Conservation (phyloP, 805 yeast species). For the Wickerhamomyces canadensis region DNA sequence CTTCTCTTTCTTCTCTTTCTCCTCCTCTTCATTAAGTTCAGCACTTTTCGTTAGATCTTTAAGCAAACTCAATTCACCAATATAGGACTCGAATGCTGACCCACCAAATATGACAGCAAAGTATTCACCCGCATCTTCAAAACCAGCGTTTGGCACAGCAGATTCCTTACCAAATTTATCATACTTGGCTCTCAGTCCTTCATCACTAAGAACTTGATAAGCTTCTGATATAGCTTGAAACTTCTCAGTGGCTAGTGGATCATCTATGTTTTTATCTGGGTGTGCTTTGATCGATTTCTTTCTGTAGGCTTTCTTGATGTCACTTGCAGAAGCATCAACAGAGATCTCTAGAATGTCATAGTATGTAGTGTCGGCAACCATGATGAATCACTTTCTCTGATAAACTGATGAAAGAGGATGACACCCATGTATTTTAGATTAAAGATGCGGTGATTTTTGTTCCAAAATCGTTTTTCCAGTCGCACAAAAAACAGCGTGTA, state of each 20-base stretch:
- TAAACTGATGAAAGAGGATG: too few relatives aligned
- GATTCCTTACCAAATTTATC: slow-evolving; percentile 74
- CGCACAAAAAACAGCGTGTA: too few relatives aligned
- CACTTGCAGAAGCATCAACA: slow-evolving; percentile 53
- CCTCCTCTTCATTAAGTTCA: slow-evolving; percentile 44
- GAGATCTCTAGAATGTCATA: slow-evolving; percentile 61
- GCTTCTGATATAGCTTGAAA: slow-evolving; percentile 63
- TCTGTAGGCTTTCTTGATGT: slow-evolving; percentile 75
- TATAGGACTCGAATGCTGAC: slow-evolving; percentile 78
- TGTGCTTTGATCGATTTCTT: slow-evolving; percentile 71
- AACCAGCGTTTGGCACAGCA: slow-evolving; percentile 64
- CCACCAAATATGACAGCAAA: slow-evolving; percentile 81
- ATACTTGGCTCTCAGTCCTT: slow-evolving; percentile 55
- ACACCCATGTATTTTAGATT: too few relatives aligned
- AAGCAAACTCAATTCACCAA: slow-evolving; percentile 81
- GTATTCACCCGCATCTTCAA: slow-evolving; percentile 68
- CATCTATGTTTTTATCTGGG: slow-evolving; percentile 78
- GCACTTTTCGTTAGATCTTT: slow-evolving; percentile 66
- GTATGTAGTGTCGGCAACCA: slow-evolving; percentile 74
- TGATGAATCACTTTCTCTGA: background rate
- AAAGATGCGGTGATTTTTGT: too few relatives aligned
- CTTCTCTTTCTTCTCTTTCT: slow-evolving; percentile 26
- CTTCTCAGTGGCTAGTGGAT: slow-evolving; percentile 68
- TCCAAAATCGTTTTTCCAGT: too few relatives aligned
- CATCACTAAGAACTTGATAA: slow-evolving; percentile 71